Evolutionary conservation across 352 stramenopile species (phyloP).

Genomic region (Phytophthora kernoviae): DNA sequence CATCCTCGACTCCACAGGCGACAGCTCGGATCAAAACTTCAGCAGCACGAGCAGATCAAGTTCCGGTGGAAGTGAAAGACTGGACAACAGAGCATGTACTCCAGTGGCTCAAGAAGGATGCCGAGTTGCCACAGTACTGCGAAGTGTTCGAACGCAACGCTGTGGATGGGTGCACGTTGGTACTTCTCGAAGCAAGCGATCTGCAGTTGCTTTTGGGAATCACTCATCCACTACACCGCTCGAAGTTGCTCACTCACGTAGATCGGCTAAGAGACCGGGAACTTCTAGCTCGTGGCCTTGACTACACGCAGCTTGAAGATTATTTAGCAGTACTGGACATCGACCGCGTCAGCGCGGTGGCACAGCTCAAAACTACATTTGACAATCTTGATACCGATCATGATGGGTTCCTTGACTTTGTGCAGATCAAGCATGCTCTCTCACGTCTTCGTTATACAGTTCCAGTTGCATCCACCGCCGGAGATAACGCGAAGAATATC

Average conservation of each 20-base stretch:
- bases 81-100: constrained; percentile 63
- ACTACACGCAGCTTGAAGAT: constrained; percentile 76
- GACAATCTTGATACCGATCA: constrained; percentile 65
- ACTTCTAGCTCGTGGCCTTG: constrained; percentile 57
- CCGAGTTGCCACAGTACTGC: constrained; percentile 59
- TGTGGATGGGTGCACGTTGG: constrained; percentile 71
- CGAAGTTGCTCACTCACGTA: constrained; percentile 54
- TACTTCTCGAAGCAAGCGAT: constrained; percentile 59
- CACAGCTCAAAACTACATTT: constrained; percentile 71
- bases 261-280: constrained; percentile 71
- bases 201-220: constrained; percentile 70
- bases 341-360: constrained; percentile 68
- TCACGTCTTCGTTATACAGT: constrained; percentile 34
- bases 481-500: not conserved
- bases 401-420: constrained; percentile 64
- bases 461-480: not conserved
- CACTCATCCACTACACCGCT: constrained; percentile 60
- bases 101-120: constrained; percentile 50
- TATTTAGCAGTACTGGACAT: constrained; percentile 74
- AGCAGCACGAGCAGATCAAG: constrained; percentile 1
- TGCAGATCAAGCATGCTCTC: constrained; percentile 49
- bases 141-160: constrained; percentile 54
- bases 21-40: not conserved
- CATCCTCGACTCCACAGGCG: not conserved
- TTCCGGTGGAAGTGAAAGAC: constrained; percentile 45